Evolutionary conservation across 176 grass and related monocot species (phyloP).

Genomic region (Hordeum marinum): DNA sequence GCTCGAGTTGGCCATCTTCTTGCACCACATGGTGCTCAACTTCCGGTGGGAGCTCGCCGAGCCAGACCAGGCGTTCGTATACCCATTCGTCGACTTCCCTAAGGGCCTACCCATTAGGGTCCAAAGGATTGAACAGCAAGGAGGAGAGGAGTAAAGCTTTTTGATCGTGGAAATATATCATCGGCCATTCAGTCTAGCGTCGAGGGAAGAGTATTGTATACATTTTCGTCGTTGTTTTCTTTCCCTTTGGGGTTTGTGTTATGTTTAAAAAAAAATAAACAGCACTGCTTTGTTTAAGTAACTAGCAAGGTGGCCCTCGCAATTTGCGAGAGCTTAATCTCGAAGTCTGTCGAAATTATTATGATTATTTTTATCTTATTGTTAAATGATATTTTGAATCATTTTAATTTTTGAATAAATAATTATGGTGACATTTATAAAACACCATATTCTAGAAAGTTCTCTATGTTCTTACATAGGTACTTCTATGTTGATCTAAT

Average conservation of each 20-base stretch:
- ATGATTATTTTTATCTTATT: too few species aligned
- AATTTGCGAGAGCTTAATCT: too few species aligned
- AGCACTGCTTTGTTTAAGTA: too few species aligned
- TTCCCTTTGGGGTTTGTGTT: conserved; percentile 6
- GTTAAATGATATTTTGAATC: too few species aligned
- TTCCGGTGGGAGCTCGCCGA: conserved; percentile 82
- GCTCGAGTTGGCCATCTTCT: conserved; percentile 86
- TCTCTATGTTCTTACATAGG: too few species aligned
- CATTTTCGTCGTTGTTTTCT: conserved; percentile 14
- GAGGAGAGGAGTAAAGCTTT: not conserved
- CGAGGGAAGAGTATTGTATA: not conserved
- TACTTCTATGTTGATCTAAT: too few species aligned
- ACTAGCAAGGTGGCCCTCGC: too few species aligned
- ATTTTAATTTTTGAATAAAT: too few species aligned
- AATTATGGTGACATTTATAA: too few species aligned
- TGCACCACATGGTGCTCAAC: conserved; percentile 88
- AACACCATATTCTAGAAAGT: too few species aligned
- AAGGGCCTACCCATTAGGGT: conserved; percentile 80
- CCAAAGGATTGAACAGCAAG: conserved; percentile 30
- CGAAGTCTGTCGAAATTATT: too few species aligned
- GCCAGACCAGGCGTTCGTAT: conserved; percentile 71
- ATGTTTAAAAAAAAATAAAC: not conserved
- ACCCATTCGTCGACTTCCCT: conserved; percentile 84
- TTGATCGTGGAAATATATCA: not conserved
- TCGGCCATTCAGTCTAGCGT: not conserved